Evolutionary conservation across 2,329 filamentous ascomycete species (phyloP), one percentile per base, ranked within the genome.

Genomic region (Arthrinium phaeospermum): DNA sequence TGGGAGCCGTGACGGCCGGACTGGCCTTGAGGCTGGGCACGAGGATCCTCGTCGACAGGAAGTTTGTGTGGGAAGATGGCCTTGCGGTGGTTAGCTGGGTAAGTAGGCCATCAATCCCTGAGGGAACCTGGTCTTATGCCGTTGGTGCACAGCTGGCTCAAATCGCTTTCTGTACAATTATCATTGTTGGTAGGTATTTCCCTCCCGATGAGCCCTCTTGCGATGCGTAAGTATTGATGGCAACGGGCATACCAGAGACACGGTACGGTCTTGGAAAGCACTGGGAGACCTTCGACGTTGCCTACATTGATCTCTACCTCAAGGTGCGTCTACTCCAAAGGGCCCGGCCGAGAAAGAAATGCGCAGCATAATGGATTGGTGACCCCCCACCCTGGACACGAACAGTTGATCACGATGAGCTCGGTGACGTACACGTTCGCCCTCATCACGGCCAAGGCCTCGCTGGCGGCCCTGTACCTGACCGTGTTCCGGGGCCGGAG

Each of bases 401-500:
- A 75, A 72, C 71, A 70, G 76, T 24, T 64, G 22, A 64, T 64
- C 57, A 64, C 57, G 3, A 41, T 73, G 41, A 75, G 75, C 67
- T 81, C 80, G 1, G 53, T 75, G 13, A 76, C 76, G 0, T 82
- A 79, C 49, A 82, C 79, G 64, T 75, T 77, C 68, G 78, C 80
- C 5, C 73, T 81, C 5, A 71, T 75, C 7, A 70, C 78, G 4
- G 80, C 80, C 19, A 80, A 81, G 68, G 78, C 79, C 14, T 81
- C 79, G 1, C 81, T 82, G 37, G 79, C 80, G 2, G 73, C 80
- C 1, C 73, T 82, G 7, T 81, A 81, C 72, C 64, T 81, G 12
- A 77, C 78, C 64, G 79, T 82, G 57, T 78, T 80, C 22, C 77
- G 79, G 0, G 75, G 77, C 2, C 74, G 73, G 46, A 64, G 68